Evolutionary conservation across 1,284 basidiomycete genomes (phyloP).

Genomic region (Pseudomicrostroma phylloplanum): DNA sequence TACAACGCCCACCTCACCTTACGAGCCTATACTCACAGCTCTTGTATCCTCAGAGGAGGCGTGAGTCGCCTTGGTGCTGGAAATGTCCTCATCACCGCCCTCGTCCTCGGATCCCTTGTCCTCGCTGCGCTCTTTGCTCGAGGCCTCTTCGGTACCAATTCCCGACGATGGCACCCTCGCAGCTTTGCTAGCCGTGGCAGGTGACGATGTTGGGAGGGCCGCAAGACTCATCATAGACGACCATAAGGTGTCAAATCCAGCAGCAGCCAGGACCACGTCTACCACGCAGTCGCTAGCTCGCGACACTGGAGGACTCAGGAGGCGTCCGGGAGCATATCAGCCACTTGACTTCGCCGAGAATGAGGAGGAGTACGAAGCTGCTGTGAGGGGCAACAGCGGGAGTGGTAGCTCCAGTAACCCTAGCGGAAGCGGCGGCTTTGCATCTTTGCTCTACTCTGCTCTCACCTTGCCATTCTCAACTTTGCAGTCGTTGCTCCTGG

Average conservation of each 20-base stretch:
- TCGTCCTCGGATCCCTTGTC: not conserved
- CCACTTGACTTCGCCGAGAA: not conserved
- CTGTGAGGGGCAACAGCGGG: not conserved
- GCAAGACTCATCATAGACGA: not conserved
- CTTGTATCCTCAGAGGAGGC: too few relatives aligned
- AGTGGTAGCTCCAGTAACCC: not conserved
- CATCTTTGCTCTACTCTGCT: not conserved
- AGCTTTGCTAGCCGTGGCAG: not conserved
- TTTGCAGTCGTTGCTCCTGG: not conserved
- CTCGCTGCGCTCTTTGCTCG: not conserved
- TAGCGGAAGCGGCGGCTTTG: not conserved
- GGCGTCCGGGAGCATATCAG: not conserved
- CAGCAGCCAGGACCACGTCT: constrained; percentile 22
- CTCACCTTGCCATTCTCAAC: not conserved
- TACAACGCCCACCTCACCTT: too few relatives aligned
- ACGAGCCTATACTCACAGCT: too few relatives aligned
- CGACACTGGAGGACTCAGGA: constrained; percentile 8
- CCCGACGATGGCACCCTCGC: constrained; percentile 3
- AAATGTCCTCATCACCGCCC: too few relatives aligned
- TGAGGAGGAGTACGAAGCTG: constrained; percentile 3
- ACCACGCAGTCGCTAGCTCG: constrained; percentile 23
- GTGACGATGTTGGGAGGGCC: not conserved
- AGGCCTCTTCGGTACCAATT: not conserved
- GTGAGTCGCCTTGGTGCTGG: too few relatives aligned
- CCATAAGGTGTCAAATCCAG: not conserved